Evolutionary conservation across 768 basidiomycete species (phyloP).

Genomic region (Trichaptum fuscoviolaceum): DNA sequence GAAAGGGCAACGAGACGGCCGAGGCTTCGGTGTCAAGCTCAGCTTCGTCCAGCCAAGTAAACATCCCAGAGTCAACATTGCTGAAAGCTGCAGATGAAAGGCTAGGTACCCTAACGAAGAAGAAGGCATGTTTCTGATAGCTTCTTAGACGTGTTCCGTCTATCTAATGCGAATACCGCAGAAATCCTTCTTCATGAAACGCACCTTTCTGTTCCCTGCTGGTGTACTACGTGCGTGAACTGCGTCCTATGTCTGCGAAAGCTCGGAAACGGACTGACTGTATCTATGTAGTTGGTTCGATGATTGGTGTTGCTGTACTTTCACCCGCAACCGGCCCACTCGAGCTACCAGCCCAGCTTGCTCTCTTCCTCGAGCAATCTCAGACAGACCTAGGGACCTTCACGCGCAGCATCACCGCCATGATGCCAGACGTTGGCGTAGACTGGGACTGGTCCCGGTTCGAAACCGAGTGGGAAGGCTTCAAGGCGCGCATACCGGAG

Average conservation of each 20-base stretch:
- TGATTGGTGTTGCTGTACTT: slow-evolving; percentile 60
- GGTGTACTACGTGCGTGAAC: neutral
- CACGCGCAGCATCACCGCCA: slow-evolving; percentile 38
- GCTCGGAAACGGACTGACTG: neutral
- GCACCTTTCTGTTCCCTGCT: neutral
- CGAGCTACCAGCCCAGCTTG: slow-evolving; percentile 62
- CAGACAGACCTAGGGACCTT: slow-evolving; percentile 28
- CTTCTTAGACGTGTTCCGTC: neutral
- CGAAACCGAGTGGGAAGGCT: slow-evolving; percentile 64
- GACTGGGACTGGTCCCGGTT: slow-evolving; percentile 54
- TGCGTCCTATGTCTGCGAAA: neutral
- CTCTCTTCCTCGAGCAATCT: slow-evolving; percentile 63
- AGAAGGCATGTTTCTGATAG: neutral
- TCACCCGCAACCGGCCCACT: slow-evolving; percentile 57
- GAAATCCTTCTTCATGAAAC: slow-evolving; percentile 1
- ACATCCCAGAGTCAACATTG: neutral
- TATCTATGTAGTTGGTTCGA: slow-evolving; percentile 48
- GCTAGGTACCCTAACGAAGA: neutral
- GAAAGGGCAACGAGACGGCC: neutral
- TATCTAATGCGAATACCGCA: neutral
- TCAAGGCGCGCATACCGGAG: slow-evolving; percentile 68
- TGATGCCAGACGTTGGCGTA: slow-evolving; percentile 45
- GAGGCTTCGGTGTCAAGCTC: neutral
- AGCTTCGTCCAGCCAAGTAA: neutral
- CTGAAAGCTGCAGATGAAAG: neutral